Conservation (phyloP, 495 filamentous ascomycete species). For the Aspergillus leporis region DNA sequence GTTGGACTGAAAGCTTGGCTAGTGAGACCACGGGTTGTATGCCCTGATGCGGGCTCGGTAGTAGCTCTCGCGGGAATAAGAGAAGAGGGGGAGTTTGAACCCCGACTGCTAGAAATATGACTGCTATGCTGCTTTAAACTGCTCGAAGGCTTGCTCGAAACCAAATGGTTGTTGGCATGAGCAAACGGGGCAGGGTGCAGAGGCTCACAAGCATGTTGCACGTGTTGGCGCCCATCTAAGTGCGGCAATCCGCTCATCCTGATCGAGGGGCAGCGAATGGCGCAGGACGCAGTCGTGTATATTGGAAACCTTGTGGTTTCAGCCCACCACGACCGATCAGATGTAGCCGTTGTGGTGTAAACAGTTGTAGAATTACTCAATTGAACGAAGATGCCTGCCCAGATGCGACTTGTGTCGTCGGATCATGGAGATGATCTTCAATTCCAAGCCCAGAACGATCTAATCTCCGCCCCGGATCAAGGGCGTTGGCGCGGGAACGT, state of each 20-base stretch:
- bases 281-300: slow-evolving; percentile 1
- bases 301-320: not conserved
- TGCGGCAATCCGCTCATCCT: slow-evolving; percentile 20
- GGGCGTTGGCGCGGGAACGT: slow-evolving; percentile 13
- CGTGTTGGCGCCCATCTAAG: slow-evolving; percentile 19
- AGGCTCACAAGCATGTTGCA: slow-evolving; percentile 26
- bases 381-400: not conserved
- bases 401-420: not conserved
- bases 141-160: not conserved
- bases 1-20: not conserved
- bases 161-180: slow-evolving; percentile 1
- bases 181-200: slow-evolving; percentile 17
- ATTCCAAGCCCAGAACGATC: not conserved
- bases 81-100: not conserved
- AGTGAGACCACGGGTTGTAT: not conserved
- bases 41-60: not conserved
- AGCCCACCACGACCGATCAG: not conserved
- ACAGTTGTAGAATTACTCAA: not conserved
- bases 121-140: not conserved
- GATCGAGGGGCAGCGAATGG: slow-evolving; percentile 6
- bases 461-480: slow-evolving; percentile 15
- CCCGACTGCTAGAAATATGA: not conserved
- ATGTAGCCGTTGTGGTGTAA: not conserved
- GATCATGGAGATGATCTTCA: not conserved
- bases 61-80: not conserved